phyloP scores from a whole-genome alignment of 129 eudicot genomes.

The Cynara cardunculus region DNA sequence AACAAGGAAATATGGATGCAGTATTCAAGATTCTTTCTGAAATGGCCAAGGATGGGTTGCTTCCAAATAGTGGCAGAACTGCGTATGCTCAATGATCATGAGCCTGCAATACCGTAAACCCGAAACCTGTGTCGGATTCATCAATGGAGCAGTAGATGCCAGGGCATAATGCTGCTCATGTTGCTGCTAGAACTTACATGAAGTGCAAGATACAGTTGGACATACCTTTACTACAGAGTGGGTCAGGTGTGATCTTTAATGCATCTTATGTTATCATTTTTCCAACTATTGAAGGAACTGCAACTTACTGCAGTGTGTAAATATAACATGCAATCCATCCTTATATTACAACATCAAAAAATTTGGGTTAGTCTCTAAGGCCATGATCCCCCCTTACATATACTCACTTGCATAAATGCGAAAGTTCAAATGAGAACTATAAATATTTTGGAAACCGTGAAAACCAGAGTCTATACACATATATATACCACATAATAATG shows the following conservation, averaged over 20 bases:
- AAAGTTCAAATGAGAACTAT: not conserved
- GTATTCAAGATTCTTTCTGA: slow-evolving; percentile 69
- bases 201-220: not conserved
- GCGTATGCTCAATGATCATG: slow-evolving; percentile 36
- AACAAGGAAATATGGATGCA: slow-evolving; percentile 85
- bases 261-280: not conserved
- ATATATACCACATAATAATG: too few relatives aligned
- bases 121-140: not conserved
- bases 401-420: not conserved
- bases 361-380: not conserved
- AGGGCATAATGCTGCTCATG: too few relatives aligned
- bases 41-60: slow-evolving; percentile 95
- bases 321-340: slow-evolving; percentile 19
- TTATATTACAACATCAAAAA: not conserved
- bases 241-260: slow-evolving; percentile 1
- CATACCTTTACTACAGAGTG: not conserved
- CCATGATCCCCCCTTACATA: not conserved
- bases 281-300: not conserved
- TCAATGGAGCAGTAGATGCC: not conserved
- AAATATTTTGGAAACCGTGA: not conserved
- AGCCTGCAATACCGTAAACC: not conserved
- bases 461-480: not conserved
- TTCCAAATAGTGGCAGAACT: slow-evolving; percentile 73
- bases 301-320: slow-evolving; percentile 9
- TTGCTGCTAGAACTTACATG: not conserved